phyloP scores from a whole-genome alignment of 192 early-diverging fungal species.

The Coemansia asiatica region DNA sequence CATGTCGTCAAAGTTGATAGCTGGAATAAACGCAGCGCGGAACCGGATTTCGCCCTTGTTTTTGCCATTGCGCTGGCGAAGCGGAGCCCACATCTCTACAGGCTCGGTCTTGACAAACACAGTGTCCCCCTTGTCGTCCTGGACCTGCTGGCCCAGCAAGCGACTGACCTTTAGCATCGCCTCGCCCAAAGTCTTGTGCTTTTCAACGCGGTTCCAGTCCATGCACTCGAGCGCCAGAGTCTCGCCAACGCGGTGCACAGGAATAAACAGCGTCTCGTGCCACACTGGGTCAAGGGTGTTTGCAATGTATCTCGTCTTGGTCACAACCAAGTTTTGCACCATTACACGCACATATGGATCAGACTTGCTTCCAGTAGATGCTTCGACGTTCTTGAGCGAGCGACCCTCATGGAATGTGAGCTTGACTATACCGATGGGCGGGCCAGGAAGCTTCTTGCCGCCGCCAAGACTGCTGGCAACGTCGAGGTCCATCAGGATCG shows the following conservation, averaged over 20 bases:
- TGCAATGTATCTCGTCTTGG: constrained; percentile 76
- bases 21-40: constrained; percentile 60
- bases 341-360: constrained; percentile 88
- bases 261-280: constrained; percentile 86
- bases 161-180: constrained; percentile 60
- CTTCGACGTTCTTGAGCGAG: constrained; percentile 82
- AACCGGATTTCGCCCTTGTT: constrained; percentile 63
- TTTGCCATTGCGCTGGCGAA: constrained; percentile 61
- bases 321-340: constrained; percentile 62
- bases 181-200: constrained; percentile 83
- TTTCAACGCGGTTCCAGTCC: constrained; percentile 85
- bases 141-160: constrained; percentile 51
- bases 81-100: constrained; percentile 57
- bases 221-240: constrained; percentile 73
- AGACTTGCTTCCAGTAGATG: constrained; percentile 73
- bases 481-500: constrained; percentile 72
- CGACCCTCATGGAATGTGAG: constrained; percentile 73
- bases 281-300: constrained; percentile 86
- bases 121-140: constrained; percentile 36
- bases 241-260: constrained; percentile 77
- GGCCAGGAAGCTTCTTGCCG: constrained; percentile 48
- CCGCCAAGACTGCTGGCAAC: constrained; percentile 52
- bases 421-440: constrained; percentile 80
- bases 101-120: constrained; percentile 50
- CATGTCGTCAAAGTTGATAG: constrained; percentile 57